Percentiles rank a stretch among this genome's conserved stretches.
phyloP scores from a whole-genome alignment of 192 early-diverging fungal species.

The Umbelopsis ramanniana region DNA sequence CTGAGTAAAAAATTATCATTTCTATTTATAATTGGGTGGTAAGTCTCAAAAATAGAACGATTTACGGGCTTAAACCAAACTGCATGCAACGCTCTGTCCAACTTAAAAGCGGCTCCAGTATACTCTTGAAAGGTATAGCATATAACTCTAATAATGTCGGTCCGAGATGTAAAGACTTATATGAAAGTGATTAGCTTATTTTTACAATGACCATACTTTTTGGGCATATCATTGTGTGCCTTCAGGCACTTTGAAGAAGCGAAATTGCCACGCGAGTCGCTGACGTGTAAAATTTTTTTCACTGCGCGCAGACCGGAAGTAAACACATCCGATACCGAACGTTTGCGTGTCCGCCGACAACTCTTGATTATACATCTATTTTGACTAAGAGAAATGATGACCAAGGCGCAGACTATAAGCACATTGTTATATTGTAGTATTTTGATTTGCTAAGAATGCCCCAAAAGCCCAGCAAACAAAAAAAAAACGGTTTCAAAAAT shows the following conservation, averaged over 20 bases:
- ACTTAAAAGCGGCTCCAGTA: too few species aligned
- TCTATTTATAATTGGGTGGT: too few species aligned
- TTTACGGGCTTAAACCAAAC: too few species aligned
- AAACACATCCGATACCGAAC: background rate
- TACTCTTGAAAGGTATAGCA: too few species aligned
- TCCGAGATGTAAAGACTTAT: too few species aligned
- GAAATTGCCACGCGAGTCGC: conserved; percentile 1
- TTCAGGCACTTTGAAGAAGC: background rate
- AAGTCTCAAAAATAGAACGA: too few species aligned
- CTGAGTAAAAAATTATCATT: too few species aligned
- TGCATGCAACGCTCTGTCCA: too few species aligned
- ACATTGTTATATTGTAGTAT: background rate
- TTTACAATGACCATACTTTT: too few species aligned
- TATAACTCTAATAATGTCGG: too few species aligned
- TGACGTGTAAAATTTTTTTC: background rate
- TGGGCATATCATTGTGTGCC: too few species aligned
- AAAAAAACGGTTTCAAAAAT: background rate
- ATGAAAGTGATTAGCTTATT: too few species aligned
- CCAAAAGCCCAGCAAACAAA: background rate
- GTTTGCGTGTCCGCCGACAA: background rate
- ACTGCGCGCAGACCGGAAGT: background rate
- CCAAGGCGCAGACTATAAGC: background rate
- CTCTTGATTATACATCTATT: background rate
- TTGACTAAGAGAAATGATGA: background rate
- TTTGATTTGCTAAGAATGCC: background rate